Conservation (phyloP, 169 alveolate genomes). For the Ichthyophthirius multifiliis region DNA sequence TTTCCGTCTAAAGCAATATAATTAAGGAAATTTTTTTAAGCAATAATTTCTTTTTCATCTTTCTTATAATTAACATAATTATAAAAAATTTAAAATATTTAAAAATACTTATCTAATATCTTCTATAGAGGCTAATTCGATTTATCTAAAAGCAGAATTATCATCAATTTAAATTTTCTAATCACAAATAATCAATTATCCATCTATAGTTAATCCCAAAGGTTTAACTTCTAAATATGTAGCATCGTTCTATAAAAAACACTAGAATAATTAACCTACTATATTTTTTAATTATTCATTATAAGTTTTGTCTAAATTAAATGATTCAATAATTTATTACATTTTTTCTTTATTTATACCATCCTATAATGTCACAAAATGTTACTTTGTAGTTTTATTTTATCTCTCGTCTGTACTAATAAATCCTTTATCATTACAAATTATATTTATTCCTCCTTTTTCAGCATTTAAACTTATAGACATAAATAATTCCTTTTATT, state of each 20-base stretch:
- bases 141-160: conserved; percentile 94
- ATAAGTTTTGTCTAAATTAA: not conserved
- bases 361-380: conserved; percentile 51
- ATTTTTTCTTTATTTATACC: conserved; percentile 75
- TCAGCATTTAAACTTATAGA: conserved; percentile 91
- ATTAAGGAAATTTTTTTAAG: conserved; percentile 86
- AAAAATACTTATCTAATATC: conserved; percentile 34
- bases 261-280: not conserved
- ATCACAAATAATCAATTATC: conserved; percentile 90
- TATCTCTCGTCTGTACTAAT: conserved; percentile 90
- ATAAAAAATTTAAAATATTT: not conserved
- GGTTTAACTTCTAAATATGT: conserved; percentile 95
- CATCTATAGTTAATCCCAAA: conserved; percentile 86
- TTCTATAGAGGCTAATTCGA: conserved; percentile 75
- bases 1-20: conserved; percentile 94
- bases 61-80: conserved; percentile 30
- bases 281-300: not conserved
- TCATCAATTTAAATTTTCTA: conserved; percentile 95
- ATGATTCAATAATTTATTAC: conserved; percentile 41
- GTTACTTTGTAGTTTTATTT: conserved; percentile 41
- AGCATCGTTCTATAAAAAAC: conserved; percentile 86
- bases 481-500: no score
- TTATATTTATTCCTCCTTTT: conserved; percentile 87
- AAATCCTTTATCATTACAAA: conserved; percentile 90
- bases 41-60: conserved; percentile 88